Evolutionary conservation across 805 yeast species (phyloP), one percentile per base, ranked within the genome.

Genomic region (Kodamaea sagamina): DNA sequence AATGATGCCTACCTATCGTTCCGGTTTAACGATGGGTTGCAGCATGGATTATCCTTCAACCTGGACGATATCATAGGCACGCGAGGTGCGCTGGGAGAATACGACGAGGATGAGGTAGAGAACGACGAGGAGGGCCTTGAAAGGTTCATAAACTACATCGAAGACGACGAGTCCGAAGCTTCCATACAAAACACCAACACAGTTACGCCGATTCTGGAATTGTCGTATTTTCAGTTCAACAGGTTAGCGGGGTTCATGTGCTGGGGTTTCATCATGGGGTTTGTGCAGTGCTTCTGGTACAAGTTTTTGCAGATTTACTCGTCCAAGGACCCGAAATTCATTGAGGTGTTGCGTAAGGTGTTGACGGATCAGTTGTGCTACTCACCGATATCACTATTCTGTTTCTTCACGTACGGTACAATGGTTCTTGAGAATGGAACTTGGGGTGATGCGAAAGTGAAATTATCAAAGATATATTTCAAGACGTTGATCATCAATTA

Each of bases 271-370:
- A 57, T 84, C 6, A 77, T 89, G 67, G 84, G 97, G 0, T 84
- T 87, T 56, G 78, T 81, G 36, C 97, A 89, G 63, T 85, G 86
- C 41, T 83, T 82, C 38, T 92, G 99, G 99, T 90, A 92, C 57
- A 76, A 79, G 54, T 78, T 90, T 46, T 72, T 92, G 47, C 90
- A 92, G 57, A 79, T 87, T 49, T 92, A 86, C 61, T 31, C 44
- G 3, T 80, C 84, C 4, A 84, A 82, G 44, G 89, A 86, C 61
- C 92, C 93, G 12, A 79, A 86, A n/a, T 75, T 87, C 47, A 84
- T 90, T 1, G 87, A 89, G 43, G 95, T 87, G 5, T 71, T 92
- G 25, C 84, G 90, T 50, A 78, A 97, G 44, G 97, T 89, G 0
- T 66, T 92, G 43, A 84, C 95, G 0, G 99, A 92, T 60, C 98